Conservation (phyloP, 805 yeast species). For the Ogataea saltuana region DNA sequence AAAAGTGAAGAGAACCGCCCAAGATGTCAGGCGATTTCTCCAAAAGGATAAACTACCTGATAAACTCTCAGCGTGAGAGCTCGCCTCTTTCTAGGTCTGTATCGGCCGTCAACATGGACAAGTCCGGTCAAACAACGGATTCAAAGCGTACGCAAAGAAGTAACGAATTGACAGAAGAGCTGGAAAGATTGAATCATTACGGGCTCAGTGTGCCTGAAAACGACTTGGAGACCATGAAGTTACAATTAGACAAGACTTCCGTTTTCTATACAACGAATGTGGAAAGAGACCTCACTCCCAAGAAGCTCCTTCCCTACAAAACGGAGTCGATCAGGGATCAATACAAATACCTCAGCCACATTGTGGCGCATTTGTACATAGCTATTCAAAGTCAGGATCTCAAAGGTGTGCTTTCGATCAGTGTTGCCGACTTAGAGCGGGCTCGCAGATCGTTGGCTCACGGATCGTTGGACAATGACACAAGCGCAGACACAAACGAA, state of each 20-base stretch:
- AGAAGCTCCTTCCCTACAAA: conserved; percentile 60
- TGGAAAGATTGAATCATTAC: conserved; percentile 29
- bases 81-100: conserved; percentile 31
- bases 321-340: conserved; percentile 69
- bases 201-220: conserved; percentile 63
- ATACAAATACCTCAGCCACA: conserved; percentile 72
- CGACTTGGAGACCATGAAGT: conserved; percentile 33
- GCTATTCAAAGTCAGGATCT: conserved; percentile 76
- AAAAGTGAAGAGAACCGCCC: not conserved
- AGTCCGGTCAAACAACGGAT: conserved; percentile 14
- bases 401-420: conserved; percentile 65
- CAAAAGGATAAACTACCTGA: conserved; percentile 14
- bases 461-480: conserved; percentile 11
- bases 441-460: conserved; percentile 24
- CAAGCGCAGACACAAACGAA: conserved; percentile 37
- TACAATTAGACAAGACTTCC: conserved; percentile 26
- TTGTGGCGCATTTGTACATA: conserved; percentile 76
- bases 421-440: conserved; percentile 64
- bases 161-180: conserved; percentile 21
- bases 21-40: conserved; percentile 12
- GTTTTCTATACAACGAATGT: conserved; percentile 27
- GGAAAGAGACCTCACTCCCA: conserved; percentile 25
- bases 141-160: conserved; percentile 4
- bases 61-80: conserved; percentile 25
- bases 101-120: conserved; percentile 24